Evolutionary conservation across 2,329 filamentous ascomycete species (phyloP), one percentile per base, ranked within the genome.

Genomic region (Alternaria gansuensis): DNA sequence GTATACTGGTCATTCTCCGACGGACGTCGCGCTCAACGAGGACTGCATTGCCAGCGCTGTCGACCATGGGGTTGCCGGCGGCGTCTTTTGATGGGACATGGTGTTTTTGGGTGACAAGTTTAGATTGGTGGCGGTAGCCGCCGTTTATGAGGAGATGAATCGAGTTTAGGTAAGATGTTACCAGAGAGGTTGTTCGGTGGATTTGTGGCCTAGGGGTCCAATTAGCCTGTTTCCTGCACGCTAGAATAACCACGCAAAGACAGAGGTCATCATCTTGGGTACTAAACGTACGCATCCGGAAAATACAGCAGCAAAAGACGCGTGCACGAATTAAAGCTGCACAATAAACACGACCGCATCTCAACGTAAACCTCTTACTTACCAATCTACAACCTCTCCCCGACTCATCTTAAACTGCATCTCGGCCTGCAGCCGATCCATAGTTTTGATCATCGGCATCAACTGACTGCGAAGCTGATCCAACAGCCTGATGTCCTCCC

Each of bases 381-480:
- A 69, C 67, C 66, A 71, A 29, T 67, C 63, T 17, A 69, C 57
- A 14, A 60, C 59, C 48, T 63, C 60, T 21, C 63, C 64, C 13
- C 58, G 63, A 31, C 53, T 54, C 34, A 65, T 59, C 40, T 63
- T 63, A 4, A 60, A 54, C 5, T 68, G 59, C 66, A 72, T 67
- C 24, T 72, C 68, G 4, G 40, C 41, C 33, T 67, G 66, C 8
- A 72, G 36, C 24, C 65, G 65, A 33, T 70, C 66, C 59, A 72
- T 64, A 17, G 59, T 58, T 41, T 64, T 62, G 40, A 72, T 65
- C 64, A 72, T 69, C 28, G 70, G 68, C 55, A 70, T 54, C 21
- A 72, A 33, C 48, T 66, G 63, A 46, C 66, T 67, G 7, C 70
- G 70, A 54, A 72, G 51, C 36, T 61, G 57, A 33, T 72, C 70